These are phyloP conservation scores for Onygenales sp. DNA, from an alignment of 2,329 filamentous ascomycete species.

Conservation along the genomic window DNA sequence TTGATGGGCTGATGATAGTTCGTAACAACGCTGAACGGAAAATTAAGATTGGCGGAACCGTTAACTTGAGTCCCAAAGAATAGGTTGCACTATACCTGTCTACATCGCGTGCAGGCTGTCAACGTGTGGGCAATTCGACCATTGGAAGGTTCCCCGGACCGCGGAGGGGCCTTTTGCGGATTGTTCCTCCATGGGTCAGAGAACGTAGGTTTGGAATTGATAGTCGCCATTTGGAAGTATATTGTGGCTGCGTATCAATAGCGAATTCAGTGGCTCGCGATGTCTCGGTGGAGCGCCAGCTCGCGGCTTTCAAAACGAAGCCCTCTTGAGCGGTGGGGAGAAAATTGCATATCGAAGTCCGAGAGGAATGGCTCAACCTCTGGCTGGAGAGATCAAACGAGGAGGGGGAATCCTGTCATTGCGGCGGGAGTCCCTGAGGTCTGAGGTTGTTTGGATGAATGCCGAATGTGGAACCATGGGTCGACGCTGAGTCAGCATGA, in stretches of 20 bases:
- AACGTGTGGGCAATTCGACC: constrained; percentile 38
- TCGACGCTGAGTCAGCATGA: neutral
- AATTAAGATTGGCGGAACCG: neutral
- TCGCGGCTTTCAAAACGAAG: neutral
- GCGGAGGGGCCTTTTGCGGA: constrained; percentile 20
- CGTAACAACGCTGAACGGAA: neutral
- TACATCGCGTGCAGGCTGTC: constrained; percentile 41
- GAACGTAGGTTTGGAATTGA: neutral
- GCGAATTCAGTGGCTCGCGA: neutral
- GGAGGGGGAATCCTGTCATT: too few species aligned
- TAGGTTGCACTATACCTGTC: constrained; percentile 30
- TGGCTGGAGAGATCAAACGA: neutral
- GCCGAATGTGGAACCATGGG: too few species aligned
- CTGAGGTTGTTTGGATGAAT: too few species aligned
- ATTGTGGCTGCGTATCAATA: neutral
- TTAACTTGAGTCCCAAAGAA: neutral
- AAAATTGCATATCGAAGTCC: neutral
- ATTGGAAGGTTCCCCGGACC: constrained; percentile 22
- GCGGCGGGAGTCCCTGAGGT: too few species aligned
- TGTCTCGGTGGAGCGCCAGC: neutral
- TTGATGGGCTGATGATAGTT: neutral
- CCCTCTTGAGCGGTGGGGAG: neutral
- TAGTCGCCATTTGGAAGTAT: neutral
- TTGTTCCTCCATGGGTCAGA: constrained; percentile 11
- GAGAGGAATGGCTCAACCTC: neutral